A percentile compares a stretch with the other conserved stretches of the same genome.
Evolutionary conservation across 2,329 filamentous ascomycete species (phyloP).

Genomic region (Fusarium pseudograminearum): DNA sequence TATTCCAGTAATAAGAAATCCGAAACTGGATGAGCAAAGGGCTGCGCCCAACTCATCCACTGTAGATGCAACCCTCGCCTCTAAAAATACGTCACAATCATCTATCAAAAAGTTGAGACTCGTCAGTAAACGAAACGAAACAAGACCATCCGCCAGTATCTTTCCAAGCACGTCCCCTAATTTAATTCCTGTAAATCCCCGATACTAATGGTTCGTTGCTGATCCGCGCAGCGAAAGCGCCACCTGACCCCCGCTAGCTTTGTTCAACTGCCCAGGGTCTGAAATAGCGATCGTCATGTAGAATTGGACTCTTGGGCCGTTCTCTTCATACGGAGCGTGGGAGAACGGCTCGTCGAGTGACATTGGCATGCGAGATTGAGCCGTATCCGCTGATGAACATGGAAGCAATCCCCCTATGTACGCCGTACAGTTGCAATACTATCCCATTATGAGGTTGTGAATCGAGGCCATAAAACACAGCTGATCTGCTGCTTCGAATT

Average conservation of each 20-base stretch:
- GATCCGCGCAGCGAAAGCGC: constrained; percentile 3
- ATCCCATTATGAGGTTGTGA: background rate
- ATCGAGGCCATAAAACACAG: constrained; percentile 13
- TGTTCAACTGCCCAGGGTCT: background rate
- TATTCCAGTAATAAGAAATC: background rate
- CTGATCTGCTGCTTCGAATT: background rate
- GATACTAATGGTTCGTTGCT: background rate
- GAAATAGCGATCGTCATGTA: constrained; percentile 38
- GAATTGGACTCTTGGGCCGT: constrained; percentile 11
- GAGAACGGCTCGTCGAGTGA: background rate
- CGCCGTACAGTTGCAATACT: background rate
- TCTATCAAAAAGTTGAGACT: background rate
- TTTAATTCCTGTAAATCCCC: constrained; percentile 16
- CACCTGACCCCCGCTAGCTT: constrained; percentile 15
- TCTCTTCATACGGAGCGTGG: background rate
- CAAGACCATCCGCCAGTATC: background rate
- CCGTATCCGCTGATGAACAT: constrained; percentile 2
- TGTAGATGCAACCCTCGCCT: background rate
- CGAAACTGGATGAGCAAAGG: background rate
- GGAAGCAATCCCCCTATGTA: constrained; percentile 3
- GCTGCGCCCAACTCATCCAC: background rate
- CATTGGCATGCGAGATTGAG: constrained; percentile 13
- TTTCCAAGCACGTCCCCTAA: constrained; percentile 1
- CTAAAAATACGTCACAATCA: constrained; percentile 6
- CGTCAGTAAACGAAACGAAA: constrained; percentile 17